Evolutionary conservation across 2,329 filamentous ascomycete genomes (phyloP).

Genomic region (Aspergillus fischeri): DNA sequence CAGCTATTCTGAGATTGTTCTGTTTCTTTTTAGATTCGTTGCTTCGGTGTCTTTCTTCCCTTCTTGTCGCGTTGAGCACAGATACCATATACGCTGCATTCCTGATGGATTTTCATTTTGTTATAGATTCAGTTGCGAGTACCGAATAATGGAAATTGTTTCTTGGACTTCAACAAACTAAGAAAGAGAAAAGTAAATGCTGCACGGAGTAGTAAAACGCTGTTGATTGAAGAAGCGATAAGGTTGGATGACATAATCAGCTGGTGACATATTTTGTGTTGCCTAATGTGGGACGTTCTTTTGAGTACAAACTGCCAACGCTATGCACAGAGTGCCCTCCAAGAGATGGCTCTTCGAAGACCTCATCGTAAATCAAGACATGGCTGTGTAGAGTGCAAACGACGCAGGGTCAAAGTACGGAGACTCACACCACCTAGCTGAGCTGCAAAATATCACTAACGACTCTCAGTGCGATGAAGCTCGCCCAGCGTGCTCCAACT

Average conservation of each 20-base stretch:
- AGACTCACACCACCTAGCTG: not conserved
- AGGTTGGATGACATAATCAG: not conserved
- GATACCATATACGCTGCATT: not conserved
- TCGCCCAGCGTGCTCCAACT: conserved; percentile 30
- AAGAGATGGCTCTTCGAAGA: conserved; percentile 29
- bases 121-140: not conserved
- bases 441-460: not conserved
- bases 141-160: not conserved
- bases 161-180: not conserved
- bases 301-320: not conserved
- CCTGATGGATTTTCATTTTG: not conserved
- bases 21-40: not conserved
- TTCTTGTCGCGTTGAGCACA: not conserved
- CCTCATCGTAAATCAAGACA: conserved; percentile 34
- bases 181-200: not conserved
- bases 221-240: not conserved
- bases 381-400: conserved; percentile 33
- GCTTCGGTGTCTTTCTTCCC: not conserved
- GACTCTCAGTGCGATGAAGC: conserved; percentile 28
- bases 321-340: not conserved
- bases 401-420: conserved; percentile 31
- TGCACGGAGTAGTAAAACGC: too few relatives aligned
- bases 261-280: not conserved
- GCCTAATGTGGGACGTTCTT: not conserved
- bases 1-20: not conserved